Evolutionary conservation across 148 eudicot species (phyloP), one percentile per base, ranked within the genome.

Genomic region (Camellia japonica): DNA sequence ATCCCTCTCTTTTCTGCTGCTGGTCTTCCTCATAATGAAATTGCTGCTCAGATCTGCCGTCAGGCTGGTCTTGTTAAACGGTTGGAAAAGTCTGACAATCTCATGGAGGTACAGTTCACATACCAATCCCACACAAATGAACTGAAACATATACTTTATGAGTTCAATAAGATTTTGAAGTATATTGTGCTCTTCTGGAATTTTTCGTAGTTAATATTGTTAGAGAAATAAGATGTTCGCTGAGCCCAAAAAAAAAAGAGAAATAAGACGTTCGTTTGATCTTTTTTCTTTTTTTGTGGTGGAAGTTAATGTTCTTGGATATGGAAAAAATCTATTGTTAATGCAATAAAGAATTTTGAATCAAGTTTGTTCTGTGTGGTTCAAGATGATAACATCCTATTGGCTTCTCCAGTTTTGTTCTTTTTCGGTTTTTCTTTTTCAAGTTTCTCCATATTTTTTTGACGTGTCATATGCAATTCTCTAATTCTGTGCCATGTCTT

Each of bases 11-110:
- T 96, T 77, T 96, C 99, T 81, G 99, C 98, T 81, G 98, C 99
- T 82, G 99, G 99, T 91, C 98, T 96, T 80, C 98, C 99, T 70
- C 99, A 96, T 82, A 96, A 92, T 86, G 99, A 96, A 85, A 96
- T 96, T 79, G 99, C 99, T 76, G 99, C 98, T 66, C 99, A 96
- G 81, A 96, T 96, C 59, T 96, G 98, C 83, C 95, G 99, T 78
- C 99, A 93, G 80, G 99, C 99, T 81, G 98, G 99, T 78, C 81
- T 96, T 87, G 99, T 96, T 60, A 96, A 94, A 87, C 97, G 98
- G 47, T 83, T 96, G 91, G 99, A 93, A 85, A 90, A 94, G 81
- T 76, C 97, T 78, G 92, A 89, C 38, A 84, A 86, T 79, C 95
- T 91, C 81, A 80, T 91, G 60, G 93, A 91, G 99, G 98, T 96